Percentiles rank a stretch among this genome's conserved stretches.
Evolutionary conservation across 352 stramenopile genomes (phyloP).

Genomic region (Pythium rhizo-oryzae): DNA sequence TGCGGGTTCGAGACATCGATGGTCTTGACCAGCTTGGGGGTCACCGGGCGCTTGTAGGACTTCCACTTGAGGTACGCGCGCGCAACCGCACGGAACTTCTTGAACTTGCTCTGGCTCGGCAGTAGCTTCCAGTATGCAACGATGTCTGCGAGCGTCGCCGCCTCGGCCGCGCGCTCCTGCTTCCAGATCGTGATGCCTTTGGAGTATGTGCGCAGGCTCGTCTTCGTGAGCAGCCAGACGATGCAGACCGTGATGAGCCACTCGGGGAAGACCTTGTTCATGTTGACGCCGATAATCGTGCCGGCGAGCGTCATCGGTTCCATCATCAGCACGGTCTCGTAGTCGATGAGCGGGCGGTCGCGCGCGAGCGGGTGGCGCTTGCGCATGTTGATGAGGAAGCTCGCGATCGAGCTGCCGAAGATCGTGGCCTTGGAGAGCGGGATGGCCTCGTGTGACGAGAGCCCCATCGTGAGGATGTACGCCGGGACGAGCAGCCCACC

Average conservation of each 20-base stretch:
- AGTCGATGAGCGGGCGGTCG: constrained; percentile 76
- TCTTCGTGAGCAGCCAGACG: constrained; percentile 77
- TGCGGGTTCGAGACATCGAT: constrained; percentile 43
- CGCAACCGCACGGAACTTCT: constrained; percentile 67
- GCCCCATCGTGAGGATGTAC: constrained; percentile 77
- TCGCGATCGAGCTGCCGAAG: constrained; percentile 79
- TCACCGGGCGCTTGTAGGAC: constrained; percentile 47
- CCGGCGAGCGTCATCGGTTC: constrained; percentile 86
- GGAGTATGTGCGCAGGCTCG: constrained; percentile 56
- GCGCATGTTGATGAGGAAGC: constrained; percentile 68
- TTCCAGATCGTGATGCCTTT: constrained; percentile 76
- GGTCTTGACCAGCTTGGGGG: constrained; percentile 22
- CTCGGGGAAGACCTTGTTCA: constrained; percentile 82
- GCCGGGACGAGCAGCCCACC: constrained; percentile 74
- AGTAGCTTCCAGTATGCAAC: constrained; percentile 71
- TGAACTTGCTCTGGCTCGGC: constrained; percentile 67
- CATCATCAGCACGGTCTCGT: constrained; percentile 85
- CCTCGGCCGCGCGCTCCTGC: constrained; percentile 59
- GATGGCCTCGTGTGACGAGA: constrained; percentile 81
- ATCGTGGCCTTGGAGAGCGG: constrained; percentile 85
- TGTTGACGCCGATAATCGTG: constrained; percentile 86
- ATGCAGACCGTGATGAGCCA: constrained; percentile 85
- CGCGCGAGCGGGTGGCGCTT: constrained; percentile 67
- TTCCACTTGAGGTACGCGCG: constrained; percentile 79
- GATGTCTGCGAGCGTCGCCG: constrained; percentile 46